A percentile compares a stretch with the other conserved stretches of the same genome.
phyloP scores from a whole-genome alignment of 2,329 filamentous ascomycete species.

The Clonostachys byssicola region DNA sequence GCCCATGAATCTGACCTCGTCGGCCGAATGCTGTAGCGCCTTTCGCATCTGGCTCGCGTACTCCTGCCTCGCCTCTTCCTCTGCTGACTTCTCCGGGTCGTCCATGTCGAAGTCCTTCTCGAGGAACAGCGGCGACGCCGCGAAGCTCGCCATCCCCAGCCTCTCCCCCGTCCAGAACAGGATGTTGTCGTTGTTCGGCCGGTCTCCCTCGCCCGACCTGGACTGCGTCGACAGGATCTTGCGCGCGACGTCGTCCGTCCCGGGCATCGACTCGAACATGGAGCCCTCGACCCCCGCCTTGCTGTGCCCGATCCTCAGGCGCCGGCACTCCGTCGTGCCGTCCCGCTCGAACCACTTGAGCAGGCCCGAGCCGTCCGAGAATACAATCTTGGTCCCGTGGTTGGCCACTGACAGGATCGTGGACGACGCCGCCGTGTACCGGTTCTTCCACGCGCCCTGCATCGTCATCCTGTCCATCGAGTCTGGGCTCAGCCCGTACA shows the following conservation, averaged over 20 bases:
- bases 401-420: slow-evolving; percentile 78
- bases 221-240: slow-evolving; percentile 67
- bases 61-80: slow-evolving; percentile 49
- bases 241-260: slow-evolving; percentile 69
- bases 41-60: slow-evolving; percentile 71
- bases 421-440: slow-evolving; percentile 75
- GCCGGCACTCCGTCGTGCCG: slow-evolving; percentile 58
- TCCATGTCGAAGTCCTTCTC: slow-evolving; percentile 46
- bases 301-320: slow-evolving; percentile 51
- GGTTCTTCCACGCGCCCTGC: slow-evolving; percentile 76
- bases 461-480: slow-evolving; percentile 82
- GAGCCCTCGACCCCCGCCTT: slow-evolving; percentile 39
- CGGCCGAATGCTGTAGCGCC: slow-evolving; percentile 72
- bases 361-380: slow-evolving; percentile 78
- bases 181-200: slow-evolving; percentile 60
- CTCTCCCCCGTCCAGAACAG: slow-evolving; percentile 86
- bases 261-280: slow-evolving; percentile 46
- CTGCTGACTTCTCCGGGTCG: slow-evolving; percentile 36
- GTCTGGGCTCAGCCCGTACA: slow-evolving; percentile 64
- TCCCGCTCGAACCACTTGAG: slow-evolving; percentile 92
- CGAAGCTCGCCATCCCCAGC: slow-evolving; percentile 68
- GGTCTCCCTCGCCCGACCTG: slow-evolving; percentile 8
- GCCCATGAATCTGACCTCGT: slow-evolving; percentile 72
- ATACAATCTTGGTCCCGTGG: slow-evolving; percentile 79
- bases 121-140: slow-evolving; percentile 41